Evolutionary conservation across 2,329 filamentous ascomycete species (phyloP).

Genomic region (Pseudofabraea citricarpa): DNA sequence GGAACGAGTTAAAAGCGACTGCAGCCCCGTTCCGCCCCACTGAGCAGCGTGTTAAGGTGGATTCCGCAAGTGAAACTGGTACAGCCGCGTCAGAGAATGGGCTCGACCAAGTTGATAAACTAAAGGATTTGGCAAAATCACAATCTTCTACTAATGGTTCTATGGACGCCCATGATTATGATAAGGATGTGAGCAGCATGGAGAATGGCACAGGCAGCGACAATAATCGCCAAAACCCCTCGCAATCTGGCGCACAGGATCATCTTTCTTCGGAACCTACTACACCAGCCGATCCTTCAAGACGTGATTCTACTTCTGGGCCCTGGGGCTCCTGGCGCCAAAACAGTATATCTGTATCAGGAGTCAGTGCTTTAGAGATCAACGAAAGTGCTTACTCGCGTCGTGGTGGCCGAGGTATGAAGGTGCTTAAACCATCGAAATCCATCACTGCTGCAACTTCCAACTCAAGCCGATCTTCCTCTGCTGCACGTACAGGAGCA

Average conservation of each 20-base stretch:
- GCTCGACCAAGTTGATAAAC: slow-evolving; percentile 7
- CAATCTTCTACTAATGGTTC: too few species aligned
- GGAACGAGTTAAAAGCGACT: slow-evolving; percentile 49
- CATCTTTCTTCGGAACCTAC: background rate
- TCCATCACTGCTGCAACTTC: slow-evolving; percentile 48
- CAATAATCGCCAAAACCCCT: slow-evolving; percentile 10
- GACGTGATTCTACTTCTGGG: slow-evolving; percentile 45
- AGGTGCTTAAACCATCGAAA: slow-evolving; percentile 79
- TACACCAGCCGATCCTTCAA: slow-evolving; percentile 20
- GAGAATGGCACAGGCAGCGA: too few species aligned
- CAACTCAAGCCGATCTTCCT: slow-evolving; percentile 21
- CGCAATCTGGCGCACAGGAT: background rate
- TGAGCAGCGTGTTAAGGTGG: slow-evolving; percentile 19
- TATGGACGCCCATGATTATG: too few species aligned
- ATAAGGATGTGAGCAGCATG: too few species aligned
- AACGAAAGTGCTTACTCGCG: slow-evolving; percentile 54
- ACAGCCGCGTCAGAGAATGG: slow-evolving; percentile 7
- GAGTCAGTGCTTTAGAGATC: slow-evolving; percentile 7
- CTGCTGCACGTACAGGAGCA: slow-evolving; percentile 43
- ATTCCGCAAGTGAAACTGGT: slow-evolving; percentile 8
- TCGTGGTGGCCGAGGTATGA: slow-evolving; percentile 70
- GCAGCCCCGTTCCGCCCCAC: slow-evolving; percentile 25
- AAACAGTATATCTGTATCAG: slow-evolving; percentile 23
- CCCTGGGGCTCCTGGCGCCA: slow-evolving; percentile 73
- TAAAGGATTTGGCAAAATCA: slow-evolving; percentile 4